Base-by-base conservation (phyloP, 345 rosid genomes). In the Hibiscus trionum region DNA sequence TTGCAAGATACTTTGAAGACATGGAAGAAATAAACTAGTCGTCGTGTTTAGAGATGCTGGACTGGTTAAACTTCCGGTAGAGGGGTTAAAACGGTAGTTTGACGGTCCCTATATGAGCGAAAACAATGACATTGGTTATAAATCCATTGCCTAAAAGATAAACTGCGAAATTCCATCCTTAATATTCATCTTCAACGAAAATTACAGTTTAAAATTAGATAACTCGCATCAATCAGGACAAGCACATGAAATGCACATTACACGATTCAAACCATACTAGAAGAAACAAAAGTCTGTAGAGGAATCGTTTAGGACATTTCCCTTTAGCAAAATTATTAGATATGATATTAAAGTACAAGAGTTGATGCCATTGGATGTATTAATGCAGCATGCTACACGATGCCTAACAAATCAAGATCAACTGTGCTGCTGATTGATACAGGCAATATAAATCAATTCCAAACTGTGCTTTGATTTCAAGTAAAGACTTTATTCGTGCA, bases 1-100 rank as follows among this genome's bases (percentile, higher is more conserved):
- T 85, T 88, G 97, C 87, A 95, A 82, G 75, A 95, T 86, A 76
- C 75, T 82, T 73, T 90, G 97, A 74, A 95, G 76, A 71, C 96
- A 84, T 60, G 93, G 89, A 70, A 95, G 86, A 73, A 90, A 76
- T 19, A 84, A 55, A 68, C 82, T 77, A 12, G 86, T 73, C 3
- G 85, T 64, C 27, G 80, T 69, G 77, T 82, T 86, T 77, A 84
- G 77, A 65, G 87, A 61, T 68, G 81, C 77, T 47, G 86, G 78
- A 82, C 80, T 78, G 79, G 82, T 78, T 75, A 86, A 75, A 49
- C 83, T 86, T 72, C 87, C 86, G 66, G 68, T 46, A 75, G 81
- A 79, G n/a, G 87, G 83, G 70, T 77, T 82, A 67, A 80, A 72
- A 35, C 70, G 77, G 79, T 80, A 74, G 81, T 79, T 90, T 62